A percentile compares a stretch with the other conserved stretches of the same genome.
These are phyloP conservation scores for Paramecium tetraurelia DNA, from an alignment of 73 alveolate genomes.

Conservation along the genomic window DNA sequence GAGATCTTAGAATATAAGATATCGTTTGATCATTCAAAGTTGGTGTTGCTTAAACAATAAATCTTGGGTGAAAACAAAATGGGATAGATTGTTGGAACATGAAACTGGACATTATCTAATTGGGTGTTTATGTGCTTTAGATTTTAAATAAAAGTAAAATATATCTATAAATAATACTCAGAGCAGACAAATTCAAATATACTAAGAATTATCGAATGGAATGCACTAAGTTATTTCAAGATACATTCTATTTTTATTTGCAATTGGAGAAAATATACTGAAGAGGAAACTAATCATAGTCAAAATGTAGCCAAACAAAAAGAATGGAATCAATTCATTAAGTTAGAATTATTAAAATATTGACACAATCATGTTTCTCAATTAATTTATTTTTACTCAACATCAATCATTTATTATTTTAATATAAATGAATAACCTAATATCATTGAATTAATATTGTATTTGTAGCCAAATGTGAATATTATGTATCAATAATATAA, in stretches of 20 bases:
- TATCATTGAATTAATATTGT: no score
- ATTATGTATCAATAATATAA: not conserved
- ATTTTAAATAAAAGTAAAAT: constrained; percentile 45
- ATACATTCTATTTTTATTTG: not conserved
- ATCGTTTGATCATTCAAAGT: not conserved
- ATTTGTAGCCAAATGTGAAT: no score
- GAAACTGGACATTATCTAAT: constrained; percentile 60
- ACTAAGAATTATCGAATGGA: constrained; percentile 44
- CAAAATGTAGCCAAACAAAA: not conserved
- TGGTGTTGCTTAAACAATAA: not conserved
- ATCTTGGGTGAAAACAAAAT: constrained; percentile 53
- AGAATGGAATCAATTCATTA: constrained; percentile 39
- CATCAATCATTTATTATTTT: not conserved
- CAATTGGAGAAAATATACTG: constrained; percentile 25
- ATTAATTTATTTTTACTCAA: not conserved
- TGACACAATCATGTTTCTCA: not conserved
- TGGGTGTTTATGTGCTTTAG: constrained; percentile 60
- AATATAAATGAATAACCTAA: not conserved
- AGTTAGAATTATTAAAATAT: not conserved
- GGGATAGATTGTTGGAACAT: constrained; percentile 51
- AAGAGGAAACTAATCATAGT: constrained; percentile 32
- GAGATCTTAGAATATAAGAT: constrained; percentile 1
- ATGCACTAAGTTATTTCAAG: constrained; percentile 36
- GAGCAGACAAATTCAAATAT: constrained; percentile 44
- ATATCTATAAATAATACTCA: not conserved